Evolutionary conservation across 176 grass and related monocot genomes (phyloP).

Genomic region (Paspalum vaginatum): DNA sequence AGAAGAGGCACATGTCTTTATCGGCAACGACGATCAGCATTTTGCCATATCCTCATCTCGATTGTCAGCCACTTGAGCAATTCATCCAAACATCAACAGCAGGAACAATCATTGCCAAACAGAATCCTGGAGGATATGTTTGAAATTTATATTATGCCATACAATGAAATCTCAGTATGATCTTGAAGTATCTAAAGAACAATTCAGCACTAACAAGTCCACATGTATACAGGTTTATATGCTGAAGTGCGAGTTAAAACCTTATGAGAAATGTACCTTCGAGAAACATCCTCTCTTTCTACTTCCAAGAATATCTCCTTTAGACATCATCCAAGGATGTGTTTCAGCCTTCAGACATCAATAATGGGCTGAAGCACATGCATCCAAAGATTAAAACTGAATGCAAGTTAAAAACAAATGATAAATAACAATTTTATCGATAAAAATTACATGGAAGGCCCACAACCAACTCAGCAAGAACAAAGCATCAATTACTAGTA

Average conservation of each 20-base stretch:
- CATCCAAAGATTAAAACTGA: constrained; percentile 32
- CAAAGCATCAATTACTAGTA: constrained; percentile 24
- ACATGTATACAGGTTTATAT: neutral
- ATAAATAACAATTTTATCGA: constrained; percentile 31
- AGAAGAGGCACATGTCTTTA: constrained; percentile 51
- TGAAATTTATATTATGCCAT: constrained; percentile 25
- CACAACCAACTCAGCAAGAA: constrained; percentile 42
- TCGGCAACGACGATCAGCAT: constrained; percentile 40
- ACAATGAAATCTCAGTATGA: constrained; percentile 26
- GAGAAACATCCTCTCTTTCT: constrained; percentile 8
- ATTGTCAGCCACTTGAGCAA: constrained; percentile 51
- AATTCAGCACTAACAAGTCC: constrained; percentile 15
- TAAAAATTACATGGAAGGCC: constrained; percentile 33
- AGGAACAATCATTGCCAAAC: constrained; percentile 38
- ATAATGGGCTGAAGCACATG: constrained; percentile 34
- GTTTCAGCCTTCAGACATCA: constrained; percentile 21
- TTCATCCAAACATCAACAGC: constrained; percentile 50
- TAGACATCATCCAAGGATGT: neutral
- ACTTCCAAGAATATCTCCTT: constrained; percentile 14
- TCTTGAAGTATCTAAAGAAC: constrained; percentile 22
- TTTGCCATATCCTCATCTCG: constrained; percentile 56
- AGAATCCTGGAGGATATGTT: constrained; percentile 36
- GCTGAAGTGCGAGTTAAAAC: neutral
- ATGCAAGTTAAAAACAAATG: constrained; percentile 28
- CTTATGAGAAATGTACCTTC: constrained; percentile 25